Base-by-base conservation (phyloP, 2,329 filamentous ascomycete species). In the Talaromyces sp. region DNA sequence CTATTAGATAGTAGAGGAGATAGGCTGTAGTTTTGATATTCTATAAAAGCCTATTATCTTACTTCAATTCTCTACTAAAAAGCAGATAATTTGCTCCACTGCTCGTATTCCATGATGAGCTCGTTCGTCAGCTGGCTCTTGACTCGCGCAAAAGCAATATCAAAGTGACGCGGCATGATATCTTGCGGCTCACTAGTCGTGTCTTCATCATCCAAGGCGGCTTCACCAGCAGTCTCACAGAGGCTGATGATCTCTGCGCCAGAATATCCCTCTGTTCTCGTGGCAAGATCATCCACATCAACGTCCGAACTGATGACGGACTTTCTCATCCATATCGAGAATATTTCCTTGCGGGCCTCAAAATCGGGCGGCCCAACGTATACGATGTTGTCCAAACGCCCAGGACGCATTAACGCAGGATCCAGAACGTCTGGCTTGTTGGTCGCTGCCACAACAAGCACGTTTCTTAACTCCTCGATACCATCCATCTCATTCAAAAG, bases 401-500 rank as follows among this genome's bases (percentile, higher is more conserved):
- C 93, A 0, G 92, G 90, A 0, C 93, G 86, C 71, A 96, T 85
- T 36, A 98, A 82, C 0, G 93, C 93, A 0, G 91, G 85, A 71
- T 98, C 93, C 22, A 98, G 84, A 1, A 88, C 83, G 69, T 96
- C 90, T 0, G 93, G 93, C 58, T 91, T 87, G 77, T 98, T 98
- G 0, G 93, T 98, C 2, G 93, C 93, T 0, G 91, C 93, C 19
- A 98, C 85, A 15, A 97, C 88, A 62, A 96, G 84, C 0, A 98
- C 92, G 61, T 90, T 90, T 59, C 88, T 88, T 22, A 96, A 81
- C 44, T 88, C 82, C 74, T 96, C 92, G 67, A 97, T 96, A 54
- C 93, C 93, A 71, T 97, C 93, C 89, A 98, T 96, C 73, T 97
- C 93, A 63, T 92, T 96, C 5, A 98, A 83, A 30, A 98, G 79